Evolutionary conservation across 2,329 filamentous ascomycete genomes (phyloP).

Genomic region (Botrytis paeoniae): DNA sequence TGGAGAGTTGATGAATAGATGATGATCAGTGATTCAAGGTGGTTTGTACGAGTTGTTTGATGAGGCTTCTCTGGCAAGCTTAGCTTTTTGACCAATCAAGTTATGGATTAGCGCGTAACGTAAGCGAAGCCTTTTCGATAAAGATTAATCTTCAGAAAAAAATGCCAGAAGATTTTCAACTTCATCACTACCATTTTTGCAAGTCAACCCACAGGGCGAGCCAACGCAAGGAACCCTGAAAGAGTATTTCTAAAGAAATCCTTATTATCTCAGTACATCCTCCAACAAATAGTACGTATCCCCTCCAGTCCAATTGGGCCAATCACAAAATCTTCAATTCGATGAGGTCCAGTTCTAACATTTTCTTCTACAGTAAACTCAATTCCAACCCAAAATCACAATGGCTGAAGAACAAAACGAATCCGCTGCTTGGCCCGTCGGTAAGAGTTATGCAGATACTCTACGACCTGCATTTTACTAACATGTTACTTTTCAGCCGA

Average conservation of each 20-base stretch:
- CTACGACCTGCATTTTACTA: constrained; percentile 41
- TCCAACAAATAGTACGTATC: constrained; percentile 18
- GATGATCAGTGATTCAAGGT: constrained; percentile 24
- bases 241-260: constrained; percentile 19
- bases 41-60: constrained; percentile 22
- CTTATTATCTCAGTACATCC: constrained; percentile 4
- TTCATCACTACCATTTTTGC: constrained; percentile 14
- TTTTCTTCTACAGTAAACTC: constrained; percentile 9
- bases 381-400: constrained; percentile 22
- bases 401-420: constrained; percentile 40
- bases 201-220: constrained; percentile 49
- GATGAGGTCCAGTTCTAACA: neutral
- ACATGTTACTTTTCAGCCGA: constrained; percentile 61
- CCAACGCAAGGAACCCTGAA: constrained; percentile 60
- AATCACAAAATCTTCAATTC: neutral
- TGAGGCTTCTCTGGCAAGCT: constrained; percentile 30
- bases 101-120: constrained; percentile 17
- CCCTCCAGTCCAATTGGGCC: neutral
- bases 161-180: constrained; percentile 9
- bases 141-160: constrained; percentile 15
- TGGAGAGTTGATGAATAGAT: constrained; percentile 33
- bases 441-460: constrained; percentile 38
- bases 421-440: constrained; percentile 33
- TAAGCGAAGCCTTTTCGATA: constrained; percentile 18
- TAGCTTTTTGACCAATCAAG: constrained; percentile 20